A percentile compares a stretch with the other conserved stretches of the same genome.
Evolutionary conservation across 2,329 filamentous ascomycete genomes (phyloP).

Genomic region (Aspergillus texensis): DNA sequence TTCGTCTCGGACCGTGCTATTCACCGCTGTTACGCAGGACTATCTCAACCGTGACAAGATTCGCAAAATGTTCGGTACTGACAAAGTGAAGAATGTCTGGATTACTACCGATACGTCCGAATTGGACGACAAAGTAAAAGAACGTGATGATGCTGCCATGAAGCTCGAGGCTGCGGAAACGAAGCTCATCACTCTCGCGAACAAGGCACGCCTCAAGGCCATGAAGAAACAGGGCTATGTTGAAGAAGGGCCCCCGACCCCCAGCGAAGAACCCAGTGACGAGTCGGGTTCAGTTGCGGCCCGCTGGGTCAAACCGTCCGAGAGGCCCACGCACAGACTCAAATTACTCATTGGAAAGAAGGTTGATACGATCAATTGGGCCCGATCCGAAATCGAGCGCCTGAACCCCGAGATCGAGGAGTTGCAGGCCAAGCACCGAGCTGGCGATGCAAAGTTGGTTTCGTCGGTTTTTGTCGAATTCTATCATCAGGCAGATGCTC

Average conservation of each 20-base stretch:
- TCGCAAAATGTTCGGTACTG: conserved; percentile 75
- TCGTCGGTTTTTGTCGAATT: conserved; percentile 92
- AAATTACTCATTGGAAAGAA: conserved; percentile 78
- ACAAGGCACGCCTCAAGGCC: conserved; percentile 69
- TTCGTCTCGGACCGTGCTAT: conserved; percentile 87
- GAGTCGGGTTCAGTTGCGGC: conserved; percentile 73
- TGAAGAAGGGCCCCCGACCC: conserved; percentile 36
- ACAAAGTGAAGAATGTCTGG: conserved; percentile 82
- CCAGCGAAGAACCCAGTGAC: conserved; percentile 58
- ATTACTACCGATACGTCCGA: conserved; percentile 75
- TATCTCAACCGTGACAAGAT: conserved; percentile 79
- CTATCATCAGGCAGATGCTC: conserved; percentile 76
- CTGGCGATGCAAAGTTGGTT: conserved; percentile 66
- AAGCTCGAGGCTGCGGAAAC: conserved; percentile 86
- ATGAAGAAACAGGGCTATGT: conserved; percentile 59
- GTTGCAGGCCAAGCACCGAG: conserved; percentile 67
- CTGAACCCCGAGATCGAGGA: conserved; percentile 72
- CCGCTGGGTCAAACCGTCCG: conserved; percentile 72
- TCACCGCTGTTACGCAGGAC: conserved; percentile 77
- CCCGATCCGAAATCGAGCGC: conserved; percentile 73
- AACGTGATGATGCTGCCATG: conserved; percentile 77
- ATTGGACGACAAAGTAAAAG: conserved; percentile 77
- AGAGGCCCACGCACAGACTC: conserved; percentile 75
- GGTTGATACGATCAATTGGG: conserved; percentile 93
- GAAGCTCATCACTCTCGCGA: conserved; percentile 78